phyloP scores from a whole-genome alignment of 495 filamentous ascomycete species.

The Penicillium canariense region DNA sequence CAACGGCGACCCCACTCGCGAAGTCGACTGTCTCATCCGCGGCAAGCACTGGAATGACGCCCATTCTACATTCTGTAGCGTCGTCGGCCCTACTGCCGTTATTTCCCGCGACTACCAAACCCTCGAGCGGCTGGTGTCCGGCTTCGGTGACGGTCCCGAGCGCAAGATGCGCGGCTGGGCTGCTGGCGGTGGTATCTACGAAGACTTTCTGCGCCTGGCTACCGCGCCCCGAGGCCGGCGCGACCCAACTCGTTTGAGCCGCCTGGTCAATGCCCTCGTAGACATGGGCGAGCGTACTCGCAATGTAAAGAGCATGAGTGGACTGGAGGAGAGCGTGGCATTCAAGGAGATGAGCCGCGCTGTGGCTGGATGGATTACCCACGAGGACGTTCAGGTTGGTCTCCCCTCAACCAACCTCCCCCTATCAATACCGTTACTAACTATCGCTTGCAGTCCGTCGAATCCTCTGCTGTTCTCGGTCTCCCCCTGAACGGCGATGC shows the following conservation, averaged over 20 bases:
- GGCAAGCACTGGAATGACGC: conserved; percentile 76
- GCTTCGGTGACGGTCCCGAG: conserved; percentile 58
- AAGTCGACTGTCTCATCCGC: conserved; percentile 72
- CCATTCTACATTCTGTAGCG: conserved; percentile 72
- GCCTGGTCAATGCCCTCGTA: conserved; percentile 62
- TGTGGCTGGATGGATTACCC: conserved; percentile 58
- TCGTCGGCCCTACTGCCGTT: conserved; percentile 75
- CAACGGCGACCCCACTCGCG: conserved; percentile 58
- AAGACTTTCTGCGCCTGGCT: conserved; percentile 68
- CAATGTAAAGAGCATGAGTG: conserved; percentile 54
- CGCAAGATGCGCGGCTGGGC: conserved; percentile 61
- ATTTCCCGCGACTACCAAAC: conserved; percentile 72
- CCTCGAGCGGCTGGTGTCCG: conserved; percentile 60
- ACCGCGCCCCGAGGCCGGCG: conserved; percentile 35
- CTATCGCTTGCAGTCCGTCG: conserved; percentile 31
- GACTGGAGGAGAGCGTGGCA: conserved; percentile 78
- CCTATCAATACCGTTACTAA: conserved; percentile 15
- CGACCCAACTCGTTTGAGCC: conserved; percentile 47
- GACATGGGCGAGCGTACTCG: conserved; percentile 56
- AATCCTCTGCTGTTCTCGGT: conserved; percentile 52
- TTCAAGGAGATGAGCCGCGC: conserved; percentile 62
- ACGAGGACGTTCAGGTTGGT: conserved; percentile 60
- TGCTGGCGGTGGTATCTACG: conserved; percentile 75
- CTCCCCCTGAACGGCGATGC: conserved; percentile 72
- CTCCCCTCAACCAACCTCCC: neutral